phyloP scores from a whole-genome alignment of 2,329 filamentous ascomycete genomes.

The Xylaria digitata region DNA sequence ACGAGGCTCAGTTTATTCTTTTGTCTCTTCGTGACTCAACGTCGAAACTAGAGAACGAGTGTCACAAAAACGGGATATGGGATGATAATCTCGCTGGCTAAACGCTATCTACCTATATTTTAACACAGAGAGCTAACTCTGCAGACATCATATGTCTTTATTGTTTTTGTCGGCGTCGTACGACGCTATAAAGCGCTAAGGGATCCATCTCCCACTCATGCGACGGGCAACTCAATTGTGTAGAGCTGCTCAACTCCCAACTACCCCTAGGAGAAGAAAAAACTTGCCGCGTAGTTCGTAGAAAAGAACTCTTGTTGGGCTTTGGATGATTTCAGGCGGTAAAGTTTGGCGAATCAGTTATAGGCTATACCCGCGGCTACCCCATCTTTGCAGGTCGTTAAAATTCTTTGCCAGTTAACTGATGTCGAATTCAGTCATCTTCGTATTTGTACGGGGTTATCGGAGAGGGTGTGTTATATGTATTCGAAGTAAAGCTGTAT shows the following conservation, averaged over 20 bases:
- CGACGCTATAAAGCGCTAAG: neutral
- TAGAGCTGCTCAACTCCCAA: no score
- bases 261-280: no score
- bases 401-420: no score
- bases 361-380: no score
- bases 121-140: neutral
- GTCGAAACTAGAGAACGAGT: neutral
- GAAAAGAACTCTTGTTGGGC: no score
- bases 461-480: neutral
- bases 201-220: neutral
- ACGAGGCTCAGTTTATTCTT: neutral
- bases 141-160: neutral
- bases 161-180: neutral
- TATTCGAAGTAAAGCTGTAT: neutral
- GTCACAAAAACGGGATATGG: no score
- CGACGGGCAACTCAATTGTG: no score
- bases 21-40: neutral
- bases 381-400: no score
- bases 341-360: no score
- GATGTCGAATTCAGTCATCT: no score
- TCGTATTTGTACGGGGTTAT: neutral
- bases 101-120: conserved; percentile 6
- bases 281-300: no score
- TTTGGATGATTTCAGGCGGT: no score
- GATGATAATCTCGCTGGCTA: neutral